Percentiles rank a stretch among this genome's conserved stretches.
phyloP scores from a whole-genome alignment of 2,329 filamentous ascomycete genomes.

The Harringtonia lauricola region DNA sequence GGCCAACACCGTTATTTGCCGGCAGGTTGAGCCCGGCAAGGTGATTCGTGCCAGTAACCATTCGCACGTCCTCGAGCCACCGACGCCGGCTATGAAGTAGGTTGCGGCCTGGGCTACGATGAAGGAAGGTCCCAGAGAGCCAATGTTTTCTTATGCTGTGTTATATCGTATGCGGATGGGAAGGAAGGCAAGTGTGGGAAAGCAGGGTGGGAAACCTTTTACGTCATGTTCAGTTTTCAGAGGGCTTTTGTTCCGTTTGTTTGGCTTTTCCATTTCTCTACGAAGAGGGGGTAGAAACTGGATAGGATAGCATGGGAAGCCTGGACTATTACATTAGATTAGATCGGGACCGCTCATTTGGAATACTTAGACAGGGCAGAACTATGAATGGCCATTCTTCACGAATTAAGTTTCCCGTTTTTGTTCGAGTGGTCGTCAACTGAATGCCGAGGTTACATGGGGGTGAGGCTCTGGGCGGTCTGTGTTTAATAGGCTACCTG shows the following conservation, averaged over 20 bases:
- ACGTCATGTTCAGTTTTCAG: neutral
- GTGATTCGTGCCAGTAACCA: conserved; percentile 68
- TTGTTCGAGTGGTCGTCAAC: no score
- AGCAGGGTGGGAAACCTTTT: neutral
- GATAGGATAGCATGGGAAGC: no score
- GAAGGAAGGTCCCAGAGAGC: neutral
- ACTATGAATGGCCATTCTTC: neutral
- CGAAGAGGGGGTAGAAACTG: no score
- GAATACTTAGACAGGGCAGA: neutral
- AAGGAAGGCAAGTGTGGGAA: neutral
- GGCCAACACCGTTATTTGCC: conserved; percentile 71
- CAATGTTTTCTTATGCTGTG: neutral
- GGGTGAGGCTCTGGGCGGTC: neutral
- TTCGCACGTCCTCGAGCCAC: conserved; percentile 73
- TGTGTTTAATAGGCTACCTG: neutral
- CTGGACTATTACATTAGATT: neutral
- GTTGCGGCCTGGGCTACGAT: no score
- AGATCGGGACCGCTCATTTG: neutral
- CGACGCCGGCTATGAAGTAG: conserved; percentile 25
- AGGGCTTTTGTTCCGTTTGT: neutral
- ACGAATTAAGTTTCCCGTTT: no score
- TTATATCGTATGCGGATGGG: neutral
- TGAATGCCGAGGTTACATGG: neutral
- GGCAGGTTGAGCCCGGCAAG: conserved; percentile 59
- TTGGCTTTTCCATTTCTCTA: neutral